Conservation (phyloP, 176 grass and related monocot genomes). For the Juncus inflexus region DNA sequence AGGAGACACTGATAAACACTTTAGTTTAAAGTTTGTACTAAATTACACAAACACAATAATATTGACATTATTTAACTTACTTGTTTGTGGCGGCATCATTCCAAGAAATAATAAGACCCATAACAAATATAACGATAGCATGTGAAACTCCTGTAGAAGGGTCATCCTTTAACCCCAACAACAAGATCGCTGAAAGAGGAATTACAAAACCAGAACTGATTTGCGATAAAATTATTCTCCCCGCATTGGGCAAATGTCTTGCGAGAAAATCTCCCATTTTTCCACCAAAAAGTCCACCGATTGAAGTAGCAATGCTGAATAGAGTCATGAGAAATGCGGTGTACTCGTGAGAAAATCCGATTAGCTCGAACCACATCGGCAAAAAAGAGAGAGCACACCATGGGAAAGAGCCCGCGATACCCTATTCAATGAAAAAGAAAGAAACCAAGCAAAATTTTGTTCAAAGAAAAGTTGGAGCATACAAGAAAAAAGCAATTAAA, state of each 20-base stretch:
- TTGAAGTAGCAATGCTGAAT: constrained; percentile 47
- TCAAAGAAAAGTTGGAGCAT: too few species aligned
- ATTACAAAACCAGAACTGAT: constrained; percentile 57
- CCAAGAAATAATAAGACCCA: constrained; percentile 55
- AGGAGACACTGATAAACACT: too few species aligned
- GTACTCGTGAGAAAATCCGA: constrained; percentile 54
- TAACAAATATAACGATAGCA: constrained; percentile 38
- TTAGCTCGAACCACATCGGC: constrained; percentile 80
- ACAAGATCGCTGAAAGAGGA: constrained; percentile 56
- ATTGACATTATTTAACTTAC: constrained; percentile 24
- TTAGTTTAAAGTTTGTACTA: too few species aligned
- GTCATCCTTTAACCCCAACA: constrained; percentile 46
- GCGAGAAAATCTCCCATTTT: constrained; percentile 48
- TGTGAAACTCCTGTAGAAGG: constrained; percentile 35
- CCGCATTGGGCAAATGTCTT: constrained; percentile 38
- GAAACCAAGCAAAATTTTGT: too few species aligned
- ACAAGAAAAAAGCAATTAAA: too few species aligned
- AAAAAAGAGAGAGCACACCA: constrained; percentile 62
- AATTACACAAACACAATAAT: too few species aligned
- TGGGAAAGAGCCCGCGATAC: constrained; percentile 50
- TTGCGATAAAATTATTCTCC: constrained; percentile 67
- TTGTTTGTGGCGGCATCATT: constrained; percentile 53
- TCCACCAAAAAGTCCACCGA: constrained; percentile 60
- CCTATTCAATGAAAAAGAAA: constrained; percentile 3
- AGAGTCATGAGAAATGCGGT: constrained; percentile 59